Base-by-base conservation (phyloP, 345 rosid species). In the Eucalyptus cloeziana region DNA sequence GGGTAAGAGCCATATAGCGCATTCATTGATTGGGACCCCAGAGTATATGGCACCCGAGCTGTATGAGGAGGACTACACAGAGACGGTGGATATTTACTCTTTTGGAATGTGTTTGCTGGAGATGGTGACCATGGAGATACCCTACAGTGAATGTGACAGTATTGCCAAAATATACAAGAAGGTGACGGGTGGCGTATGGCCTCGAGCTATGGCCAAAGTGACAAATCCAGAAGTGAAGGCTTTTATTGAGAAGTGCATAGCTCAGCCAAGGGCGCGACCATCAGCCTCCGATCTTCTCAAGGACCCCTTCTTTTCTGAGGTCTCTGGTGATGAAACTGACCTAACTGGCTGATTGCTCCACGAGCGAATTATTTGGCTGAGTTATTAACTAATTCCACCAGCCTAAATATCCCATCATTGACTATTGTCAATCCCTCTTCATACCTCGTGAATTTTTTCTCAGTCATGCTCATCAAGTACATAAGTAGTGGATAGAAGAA, bases 1-100 rank as follows among this genome's bases (percentile, higher is more conserved):
- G 80, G 97, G 95, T 54, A 93, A 89, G 91, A 95, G 94, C 90
- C 96, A 94, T 60, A 92, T 87, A 51, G 96, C 96, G 5, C 97
- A 95, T 91, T 93, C 97, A 31, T 88, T 94, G 88, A 80, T 95
- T 30, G 97, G 96, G 85, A 95, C 96, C 49, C 95, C 96, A 47
- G 97, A 95, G 90, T 95, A 88, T 50, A 95, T 94, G 97, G 96
- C 96, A 86, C 97, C 96, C 4, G 97, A 94, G 93, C 92, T 95
- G 67, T 94, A 93, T 8, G 97, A 94, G 87, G 97, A 95, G 91
- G 95, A 95, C 89, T 95, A 95, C 94, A 94, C 97, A 4, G 96
- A 95, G 91, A 90, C 91, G 91, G 95, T 95, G 81, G 96, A 95
- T 90, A 93, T 95, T 51, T 95, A 94, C 92, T 94, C 96, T 7